These are phyloP conservation scores for Leavenworthia alabamica DNA, from an alignment of 345 rosid genomes.

Conservation along the genomic window DNA sequence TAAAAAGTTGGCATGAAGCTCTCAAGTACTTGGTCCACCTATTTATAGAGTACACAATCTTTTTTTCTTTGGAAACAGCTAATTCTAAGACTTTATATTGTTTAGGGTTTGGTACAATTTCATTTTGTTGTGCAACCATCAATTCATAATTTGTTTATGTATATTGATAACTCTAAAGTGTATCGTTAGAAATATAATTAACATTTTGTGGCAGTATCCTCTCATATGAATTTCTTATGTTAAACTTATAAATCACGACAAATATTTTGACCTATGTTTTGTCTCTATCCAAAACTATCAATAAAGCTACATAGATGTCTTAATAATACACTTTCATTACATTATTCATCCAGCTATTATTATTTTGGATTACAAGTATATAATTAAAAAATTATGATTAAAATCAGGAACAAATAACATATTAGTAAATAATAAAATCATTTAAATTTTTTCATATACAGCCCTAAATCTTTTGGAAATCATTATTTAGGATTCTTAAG, in stretches of 20 bases:
- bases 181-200: background rate
- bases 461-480: background rate
- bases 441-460: too few relatives aligned
- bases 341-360: background rate
- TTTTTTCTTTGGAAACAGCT: background rate
- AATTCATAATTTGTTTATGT: background rate
- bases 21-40: conserved; percentile 20
- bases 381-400: background rate
- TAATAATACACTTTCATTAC: background rate
- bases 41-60: background rate
- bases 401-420: background rate
- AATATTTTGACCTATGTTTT: background rate
- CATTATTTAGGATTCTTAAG: background rate
- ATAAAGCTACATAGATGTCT: background rate
- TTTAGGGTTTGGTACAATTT: conserved; percentile 11
- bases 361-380: background rate
- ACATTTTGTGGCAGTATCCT: background rate
- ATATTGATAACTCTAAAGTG: background rate
- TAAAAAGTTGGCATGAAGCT: conserved; percentile 26
- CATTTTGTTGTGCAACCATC: conserved; percentile 5
- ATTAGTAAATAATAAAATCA: background rate
- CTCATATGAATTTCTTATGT: background rate
- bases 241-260: background rate
- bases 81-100: background rate
- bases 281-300: background rate